Percentiles rank a stretch among this genome's conserved stretches.
phyloP scores from a whole-genome alignment of 116 monocot genomes.

The Zostera marina region DNA sequence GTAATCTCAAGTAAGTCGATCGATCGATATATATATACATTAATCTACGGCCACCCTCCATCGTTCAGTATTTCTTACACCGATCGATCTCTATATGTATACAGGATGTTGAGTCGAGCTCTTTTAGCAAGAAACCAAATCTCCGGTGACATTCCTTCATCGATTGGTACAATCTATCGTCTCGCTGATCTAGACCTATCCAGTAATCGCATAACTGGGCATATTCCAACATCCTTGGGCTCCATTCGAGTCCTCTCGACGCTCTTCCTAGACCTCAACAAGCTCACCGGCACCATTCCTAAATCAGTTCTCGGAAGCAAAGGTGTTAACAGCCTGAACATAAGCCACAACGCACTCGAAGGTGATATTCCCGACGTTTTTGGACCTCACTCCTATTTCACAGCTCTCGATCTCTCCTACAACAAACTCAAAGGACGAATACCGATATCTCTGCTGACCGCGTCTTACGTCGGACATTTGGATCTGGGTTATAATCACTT shows the following conservation, averaged over 20 bases:
- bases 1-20: slow-evolving; percentile 16
- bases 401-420: slow-evolving; percentile 38
- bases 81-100: neutral
- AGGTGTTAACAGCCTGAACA: slow-evolving; percentile 55
- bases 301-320: slow-evolving; percentile 20
- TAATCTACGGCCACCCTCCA: neutral
- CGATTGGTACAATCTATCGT: slow-evolving; percentile 29
- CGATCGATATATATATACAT: neutral
- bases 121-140: slow-evolving; percentile 47
- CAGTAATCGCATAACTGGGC: slow-evolving; percentile 32
- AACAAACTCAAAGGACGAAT: slow-evolving; percentile 37
- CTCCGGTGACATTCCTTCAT: slow-evolving; percentile 36
- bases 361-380: slow-evolving; percentile 57
- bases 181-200: slow-evolving; percentile 71
- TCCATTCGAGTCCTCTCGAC: slow-evolving; percentile 18
- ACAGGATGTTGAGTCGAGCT: slow-evolving; percentile 43
- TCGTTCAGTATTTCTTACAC: neutral
- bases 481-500: slow-evolving; percentile 64
- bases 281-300: slow-evolving; percentile 40
- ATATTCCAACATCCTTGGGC: slow-evolving; percentile 32
- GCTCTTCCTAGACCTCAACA: slow-evolving; percentile 55
- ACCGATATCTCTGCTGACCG: slow-evolving; percentile 29
- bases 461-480: slow-evolving; percentile 50
- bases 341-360: slow-evolving; percentile 49
- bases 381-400: slow-evolving; percentile 37